Evolutionary conservation across 139 green algal species (phyloP).

Genomic region (Ettlia oleoabundans): DNA sequence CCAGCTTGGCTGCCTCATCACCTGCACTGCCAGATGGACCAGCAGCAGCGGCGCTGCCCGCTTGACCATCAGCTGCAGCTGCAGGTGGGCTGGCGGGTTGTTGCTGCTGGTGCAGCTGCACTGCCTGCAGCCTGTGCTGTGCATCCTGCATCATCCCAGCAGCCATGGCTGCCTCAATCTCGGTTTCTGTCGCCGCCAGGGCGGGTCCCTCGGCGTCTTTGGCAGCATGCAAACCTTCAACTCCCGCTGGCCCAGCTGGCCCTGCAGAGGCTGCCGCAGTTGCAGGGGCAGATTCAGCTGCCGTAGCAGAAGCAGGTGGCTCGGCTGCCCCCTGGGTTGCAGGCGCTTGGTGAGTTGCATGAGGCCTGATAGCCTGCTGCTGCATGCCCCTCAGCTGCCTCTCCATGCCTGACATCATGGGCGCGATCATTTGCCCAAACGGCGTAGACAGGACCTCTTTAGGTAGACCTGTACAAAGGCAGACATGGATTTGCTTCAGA

Average conservation of each 20-base stretch:
- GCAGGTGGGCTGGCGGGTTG: not conserved
- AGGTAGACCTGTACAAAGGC: conserved; percentile 28
- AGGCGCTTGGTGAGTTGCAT: not conserved
- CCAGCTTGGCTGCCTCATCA: conserved; percentile 8
- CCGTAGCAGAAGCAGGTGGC: not conserved
- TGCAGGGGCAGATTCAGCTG: not conserved
- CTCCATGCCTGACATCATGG: conserved; percentile 50
- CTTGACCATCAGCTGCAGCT: not conserved
- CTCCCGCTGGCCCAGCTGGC: not conserved
- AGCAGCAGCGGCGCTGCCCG: not conserved
- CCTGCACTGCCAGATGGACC: not conserved
- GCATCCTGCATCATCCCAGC: conserved; percentile 12
- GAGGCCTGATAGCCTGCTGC: not conserved
- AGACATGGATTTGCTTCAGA: not conserved
- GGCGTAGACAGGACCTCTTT: conserved; percentile 52
- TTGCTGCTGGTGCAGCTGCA: not conserved
- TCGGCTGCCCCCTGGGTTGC: not conserved
- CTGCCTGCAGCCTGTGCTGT: not conserved
- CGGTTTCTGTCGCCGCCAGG: conserved; percentile 5
- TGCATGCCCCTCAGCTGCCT: conserved; percentile 29
- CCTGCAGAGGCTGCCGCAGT: not conserved
- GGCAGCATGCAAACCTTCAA: not conserved
- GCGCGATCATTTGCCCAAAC: conserved; percentile 59
- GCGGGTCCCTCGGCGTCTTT: not conserved
- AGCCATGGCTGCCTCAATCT: conserved; percentile 20